phyloP scores from a whole-genome alignment of 1,139 yeast species.

The Candida pseudocylindracea region DNA sequence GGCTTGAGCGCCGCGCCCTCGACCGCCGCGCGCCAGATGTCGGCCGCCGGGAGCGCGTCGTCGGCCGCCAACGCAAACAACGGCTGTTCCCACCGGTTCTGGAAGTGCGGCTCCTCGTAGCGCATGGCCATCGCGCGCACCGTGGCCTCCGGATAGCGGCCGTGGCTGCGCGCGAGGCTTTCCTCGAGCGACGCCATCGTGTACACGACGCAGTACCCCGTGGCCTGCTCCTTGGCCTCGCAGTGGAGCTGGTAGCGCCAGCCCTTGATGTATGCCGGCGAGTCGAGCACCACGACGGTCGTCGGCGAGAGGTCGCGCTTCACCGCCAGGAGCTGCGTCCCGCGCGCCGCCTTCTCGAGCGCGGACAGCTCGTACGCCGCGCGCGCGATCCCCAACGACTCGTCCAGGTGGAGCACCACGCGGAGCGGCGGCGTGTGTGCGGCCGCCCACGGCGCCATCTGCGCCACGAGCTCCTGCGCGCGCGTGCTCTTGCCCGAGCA shows the following conservation, averaged over 20 bases:
- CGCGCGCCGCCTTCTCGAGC: constrained; percentile 64
- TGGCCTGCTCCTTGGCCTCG: constrained; percentile 69
- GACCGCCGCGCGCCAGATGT: constrained; percentile 52
- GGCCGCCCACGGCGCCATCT: constrained; percentile 14
- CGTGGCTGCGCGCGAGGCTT: constrained; percentile 41
- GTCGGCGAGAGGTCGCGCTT: constrained; percentile 52
- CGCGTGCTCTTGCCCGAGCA: constrained; percentile 65
- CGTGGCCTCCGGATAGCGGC: constrained; percentile 52
- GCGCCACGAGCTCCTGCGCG: constrained; percentile 29
- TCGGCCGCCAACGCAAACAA: constrained; percentile 43
- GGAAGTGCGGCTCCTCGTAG: constrained; percentile 82
- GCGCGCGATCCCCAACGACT: constrained; percentile 49
- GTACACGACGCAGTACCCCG: constrained; percentile 71
- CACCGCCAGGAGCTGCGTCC: constrained; percentile 73
- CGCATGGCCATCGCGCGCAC: constrained; percentile 48
- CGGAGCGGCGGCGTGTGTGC: constrained; percentile 31
- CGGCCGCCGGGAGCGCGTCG: constrained; percentile 35
- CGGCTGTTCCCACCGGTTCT: constrained; percentile 89
- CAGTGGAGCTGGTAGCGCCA: constrained; percentile 85
- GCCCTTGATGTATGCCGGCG: constrained; percentile 83
- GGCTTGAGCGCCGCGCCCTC: constrained; percentile 44
- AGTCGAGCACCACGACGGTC: constrained; percentile 64
- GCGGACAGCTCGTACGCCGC: constrained; percentile 43
- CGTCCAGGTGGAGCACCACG: constrained; percentile 58
- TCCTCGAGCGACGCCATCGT: constrained; percentile 43